Evolutionary conservation across 2,329 filamentous ascomycete species (phyloP).

Genomic region (Stagonosporopsis rhizophila): DNA sequence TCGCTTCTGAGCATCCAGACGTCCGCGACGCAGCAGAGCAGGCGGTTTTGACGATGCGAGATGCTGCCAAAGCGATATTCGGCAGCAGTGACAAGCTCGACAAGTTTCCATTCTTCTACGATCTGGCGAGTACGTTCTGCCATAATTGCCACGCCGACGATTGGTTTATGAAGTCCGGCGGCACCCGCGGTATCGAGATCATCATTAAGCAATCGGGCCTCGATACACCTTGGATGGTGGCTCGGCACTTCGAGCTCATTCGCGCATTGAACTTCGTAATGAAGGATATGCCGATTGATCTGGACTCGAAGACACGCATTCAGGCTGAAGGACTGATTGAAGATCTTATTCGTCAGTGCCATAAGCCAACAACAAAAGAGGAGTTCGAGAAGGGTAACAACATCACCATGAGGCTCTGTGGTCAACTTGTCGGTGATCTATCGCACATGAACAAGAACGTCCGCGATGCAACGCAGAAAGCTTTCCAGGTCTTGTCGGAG

Average conservation of each 20-base stretch:
- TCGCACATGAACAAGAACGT: constrained; percentile 97
- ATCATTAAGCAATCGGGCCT: constrained; percentile 85
- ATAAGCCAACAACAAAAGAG: constrained; percentile 79
- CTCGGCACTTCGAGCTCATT: constrained; percentile 86
- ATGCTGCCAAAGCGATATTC: constrained; percentile 78
- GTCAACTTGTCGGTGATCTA: constrained; percentile 84
- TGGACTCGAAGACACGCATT: constrained; percentile 86
- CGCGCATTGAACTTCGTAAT: constrained; percentile 95
- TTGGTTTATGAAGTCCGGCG: constrained; percentile 97
- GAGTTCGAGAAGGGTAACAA: constrained; percentile 73
- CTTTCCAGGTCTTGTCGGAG: constrained; percentile 81
- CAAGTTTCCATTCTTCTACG: constrained; percentile 81
- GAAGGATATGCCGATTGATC: constrained; percentile 95
- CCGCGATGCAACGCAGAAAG: constrained; percentile 81
- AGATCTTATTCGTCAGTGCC: constrained; percentile 78
- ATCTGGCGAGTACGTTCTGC: constrained; percentile 83
- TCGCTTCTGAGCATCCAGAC: constrained; percentile 81
- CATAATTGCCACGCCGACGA: constrained; percentile 97
- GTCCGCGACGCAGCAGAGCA: constrained; percentile 84
- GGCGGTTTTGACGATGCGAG: constrained; percentile 79
- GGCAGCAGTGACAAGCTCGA: constrained; percentile 75
- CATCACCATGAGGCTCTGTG: constrained; percentile 77
- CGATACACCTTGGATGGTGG: constrained; percentile 80
- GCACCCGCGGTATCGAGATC: constrained; percentile 87
- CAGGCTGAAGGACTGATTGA: constrained; percentile 85